Conservation (phyloP, 2,329 filamentous ascomycete species). For the Claviceps sorghi region DNA sequence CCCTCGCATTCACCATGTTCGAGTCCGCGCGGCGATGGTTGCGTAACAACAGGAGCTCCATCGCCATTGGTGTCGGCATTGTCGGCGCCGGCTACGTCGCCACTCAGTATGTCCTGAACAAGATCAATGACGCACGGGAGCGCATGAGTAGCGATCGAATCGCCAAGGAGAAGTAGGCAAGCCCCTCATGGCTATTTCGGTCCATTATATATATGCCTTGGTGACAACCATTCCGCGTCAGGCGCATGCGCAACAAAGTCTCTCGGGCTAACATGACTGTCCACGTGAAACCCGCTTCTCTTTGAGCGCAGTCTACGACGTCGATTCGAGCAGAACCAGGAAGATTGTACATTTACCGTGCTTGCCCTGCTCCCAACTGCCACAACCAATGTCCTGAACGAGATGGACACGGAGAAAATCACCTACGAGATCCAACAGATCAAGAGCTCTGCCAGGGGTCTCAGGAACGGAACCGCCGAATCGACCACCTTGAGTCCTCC, state of each 20-base stretch:
- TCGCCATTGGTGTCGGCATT: conserved; percentile 77
- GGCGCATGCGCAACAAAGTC: not conserved
- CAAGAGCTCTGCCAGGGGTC: conserved; percentile 49
- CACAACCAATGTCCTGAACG: conserved; percentile 74
- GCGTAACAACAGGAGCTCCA: conserved; percentile 74
- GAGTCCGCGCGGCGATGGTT: conserved; percentile 77
- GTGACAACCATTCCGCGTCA: not conserved
- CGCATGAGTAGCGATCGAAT: conserved; percentile 94
- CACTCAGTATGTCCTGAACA: conserved; percentile 80
- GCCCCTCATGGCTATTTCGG: no score
- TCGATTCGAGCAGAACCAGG: conserved; percentile 96
- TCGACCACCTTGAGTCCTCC: conserved; percentile 36
- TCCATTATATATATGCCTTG: no score
- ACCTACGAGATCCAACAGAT: conserved; percentile 90
- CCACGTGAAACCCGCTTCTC: not conserved
- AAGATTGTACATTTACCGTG: conserved; percentile 95
- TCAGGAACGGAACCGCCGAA: conserved; percentile 42
- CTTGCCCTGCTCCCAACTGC: conserved; percentile 89
- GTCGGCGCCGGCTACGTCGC: conserved; percentile 83
- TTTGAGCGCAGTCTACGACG: conserved; percentile 56
- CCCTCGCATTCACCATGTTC: conserved; percentile 46
- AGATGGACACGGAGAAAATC: conserved; percentile 81
- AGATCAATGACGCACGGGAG: conserved; percentile 85
- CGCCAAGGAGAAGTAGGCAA: conserved; percentile 83
- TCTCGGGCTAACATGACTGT: not conserved